Evolutionary conservation across 805 yeast species (phyloP).

Genomic region (Lipomyces orientalis): DNA sequence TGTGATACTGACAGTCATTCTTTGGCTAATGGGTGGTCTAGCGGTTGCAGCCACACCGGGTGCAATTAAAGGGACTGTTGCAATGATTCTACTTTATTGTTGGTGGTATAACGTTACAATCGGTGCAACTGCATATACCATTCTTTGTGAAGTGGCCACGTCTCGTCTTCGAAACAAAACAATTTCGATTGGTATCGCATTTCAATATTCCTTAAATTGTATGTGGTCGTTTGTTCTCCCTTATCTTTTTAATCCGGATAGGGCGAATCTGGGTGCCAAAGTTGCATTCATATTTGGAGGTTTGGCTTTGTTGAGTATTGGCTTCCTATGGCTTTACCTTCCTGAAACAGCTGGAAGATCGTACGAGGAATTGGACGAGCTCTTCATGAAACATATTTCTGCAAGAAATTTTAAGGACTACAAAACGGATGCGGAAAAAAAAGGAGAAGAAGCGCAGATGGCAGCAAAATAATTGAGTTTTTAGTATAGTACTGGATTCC

Average conservation of each 20-base stretch:
- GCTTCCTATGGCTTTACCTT: slow-evolving; percentile 6
- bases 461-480: too few relatives aligned
- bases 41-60: slow-evolving; percentile 40
- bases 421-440: slow-evolving; percentile 1
- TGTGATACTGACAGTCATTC: slow-evolving; percentile 46
- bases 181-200: slow-evolving; percentile 46
- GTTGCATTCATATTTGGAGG: slow-evolving; percentile 52
- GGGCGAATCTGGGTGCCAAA: slow-evolving; percentile 54
- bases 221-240: slow-evolving; percentile 52
- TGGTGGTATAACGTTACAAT: slow-evolving; percentile 49
- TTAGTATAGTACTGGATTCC: too few relatives aligned
- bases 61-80: slow-evolving; percentile 44
- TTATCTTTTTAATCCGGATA: slow-evolving; percentile 54
- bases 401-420: slow-evolving; percentile 2
- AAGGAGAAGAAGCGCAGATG: slow-evolving; percentile 1
- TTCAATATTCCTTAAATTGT: slow-evolving; percentile 47
- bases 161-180: slow-evolving; percentile 51
- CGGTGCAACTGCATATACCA: slow-evolving; percentile 52
- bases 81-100: slow-evolving; percentile 44
- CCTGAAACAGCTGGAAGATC: slow-evolving; percentile 9
- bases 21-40: slow-evolving; percentile 45
- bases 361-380: slow-evolving; percentile 17
- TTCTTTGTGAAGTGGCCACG: slow-evolving; percentile 51
- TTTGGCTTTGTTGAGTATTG: too few relatives aligned
- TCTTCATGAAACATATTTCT: slow-evolving; percentile 21